Evolutionary conservation across 805 yeast genomes (phyloP), one percentile per base, ranked within the genome.

Genomic region (Kregervanrija delftensis): DNA sequence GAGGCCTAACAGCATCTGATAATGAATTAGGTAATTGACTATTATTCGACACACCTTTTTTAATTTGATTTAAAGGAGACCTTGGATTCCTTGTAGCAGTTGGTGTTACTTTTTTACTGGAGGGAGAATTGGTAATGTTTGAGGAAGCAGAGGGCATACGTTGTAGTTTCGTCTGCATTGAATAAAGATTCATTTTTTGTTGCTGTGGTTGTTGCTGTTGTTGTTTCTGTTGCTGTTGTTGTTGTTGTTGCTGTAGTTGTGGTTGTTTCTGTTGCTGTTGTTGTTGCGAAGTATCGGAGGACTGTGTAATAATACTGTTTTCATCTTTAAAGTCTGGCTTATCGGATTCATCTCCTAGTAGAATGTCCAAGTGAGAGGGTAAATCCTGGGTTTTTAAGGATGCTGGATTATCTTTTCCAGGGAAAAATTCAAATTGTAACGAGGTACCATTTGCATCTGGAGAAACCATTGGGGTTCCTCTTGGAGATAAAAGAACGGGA

Each of bases 401-500:
- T 9, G 15, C 12, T 11, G 28, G 10, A 32, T 22, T 38, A 22
- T 17, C 36, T 16, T 22, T 28, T 2, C 28, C 11, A 4, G 41
- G 16, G 10, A n/a, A 5, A 2, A 30, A 17, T 30, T 45, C 48
- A 42, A 41, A 35, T 17, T 35, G 35, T 2, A 50, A 36, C 11
- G 40, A 35, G n/a, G 16, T 17, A 12, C 37, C 30, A 36, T 39
- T 44, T 5, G 28, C 32, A n/a, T 37, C 35, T 9, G 66, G 64
- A 3, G 65, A 59, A 1, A 61, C 46, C 10, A 44, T 30, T 3
- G 66, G 66, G 0, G 66, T 59, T 2, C 63, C 63, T 31, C 55
- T 57, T 6, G 66, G 66, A 12, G 65, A 61, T 12, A 61, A 40
- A 11, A 61, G 41, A 12, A 61, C 60, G 3, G 63, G 62, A 0